A percentile compares a stretch with the other conserved stretches of the same genome.
These are phyloP conservation scores for Wickerhamomyces chaumierensis DNA, from an alignment of 805 yeast species.

Conservation along the genomic window DNA sequence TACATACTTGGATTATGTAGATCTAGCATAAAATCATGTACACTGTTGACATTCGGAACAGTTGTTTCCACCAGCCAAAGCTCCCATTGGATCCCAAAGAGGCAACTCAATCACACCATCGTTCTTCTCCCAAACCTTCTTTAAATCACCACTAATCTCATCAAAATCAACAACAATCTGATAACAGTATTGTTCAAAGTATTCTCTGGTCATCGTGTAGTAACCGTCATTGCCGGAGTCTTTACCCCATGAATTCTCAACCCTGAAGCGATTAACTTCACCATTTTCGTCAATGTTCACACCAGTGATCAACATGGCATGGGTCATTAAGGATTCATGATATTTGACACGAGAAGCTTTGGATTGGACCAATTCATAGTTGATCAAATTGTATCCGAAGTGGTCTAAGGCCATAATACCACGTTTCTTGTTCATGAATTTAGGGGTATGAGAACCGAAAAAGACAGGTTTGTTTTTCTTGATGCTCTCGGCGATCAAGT, in stretches of 20 bases:
- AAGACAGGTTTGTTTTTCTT: slow-evolving; percentile 70
- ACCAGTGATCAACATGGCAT: slow-evolving; percentile 80
- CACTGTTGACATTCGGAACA: not conserved
- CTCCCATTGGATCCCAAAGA: slow-evolving; percentile 76
- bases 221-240: slow-evolving; percentile 58
- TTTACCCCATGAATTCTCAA: slow-evolving; percentile 72
- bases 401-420: slow-evolving; percentile 68
- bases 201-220: slow-evolving; percentile 61
- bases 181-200: slow-evolving; percentile 65
- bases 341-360: slow-evolving; percentile 65
- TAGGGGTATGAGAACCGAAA: slow-evolving; percentile 86
- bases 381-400: slow-evolving; percentile 54
- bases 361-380: slow-evolving; percentile 36
- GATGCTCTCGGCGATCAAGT: slow-evolving; percentile 55
- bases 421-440: slow-evolving; percentile 43
- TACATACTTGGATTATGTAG: no score
- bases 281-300: slow-evolving; percentile 60
- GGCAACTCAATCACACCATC: slow-evolving; percentile 42
- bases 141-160: slow-evolving; percentile 25
- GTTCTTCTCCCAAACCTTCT: slow-evolving; percentile 7
- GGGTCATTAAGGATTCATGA: slow-evolving; percentile 74
- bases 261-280: slow-evolving; percentile 56
- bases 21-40: no score
- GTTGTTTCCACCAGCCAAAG: slow-evolving; percentile 32
- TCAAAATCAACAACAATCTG: slow-evolving; percentile 53